Conservation (phyloP, 345 rosid genomes). For the Diplotaxis tenuifolia region DNA sequence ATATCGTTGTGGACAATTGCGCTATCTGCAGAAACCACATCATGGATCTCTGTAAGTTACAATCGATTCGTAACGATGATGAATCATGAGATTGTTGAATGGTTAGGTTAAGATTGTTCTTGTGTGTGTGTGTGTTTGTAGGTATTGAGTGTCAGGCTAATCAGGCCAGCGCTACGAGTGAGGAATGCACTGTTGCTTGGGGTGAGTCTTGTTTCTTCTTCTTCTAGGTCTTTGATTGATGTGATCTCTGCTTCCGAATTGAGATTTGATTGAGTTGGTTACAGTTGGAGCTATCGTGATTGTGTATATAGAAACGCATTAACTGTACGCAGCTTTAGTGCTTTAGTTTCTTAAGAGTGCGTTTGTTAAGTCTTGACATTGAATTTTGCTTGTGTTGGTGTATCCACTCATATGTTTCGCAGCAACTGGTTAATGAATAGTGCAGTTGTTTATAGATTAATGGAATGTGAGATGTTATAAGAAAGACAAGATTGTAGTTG, state of each 20-base stretch:
- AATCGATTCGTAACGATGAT: neutral
- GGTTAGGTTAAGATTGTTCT: neutral
- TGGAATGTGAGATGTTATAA: neutral
- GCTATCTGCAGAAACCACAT: constrained; percentile 97
- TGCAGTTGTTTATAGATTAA: neutral
- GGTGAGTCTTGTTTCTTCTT: constrained; percentile 47
- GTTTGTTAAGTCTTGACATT: neutral
- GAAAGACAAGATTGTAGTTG: neutral
- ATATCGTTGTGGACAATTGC: constrained; percentile 91
- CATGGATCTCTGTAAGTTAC: constrained; percentile 90
- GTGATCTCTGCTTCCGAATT: neutral
- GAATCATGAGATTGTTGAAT: neutral
- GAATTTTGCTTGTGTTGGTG: constrained; percentile 1
- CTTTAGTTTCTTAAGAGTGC: neutral
- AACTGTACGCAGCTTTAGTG: no score
- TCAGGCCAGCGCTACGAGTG: constrained; percentile 91
- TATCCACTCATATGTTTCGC: no score
- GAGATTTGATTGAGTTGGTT: neutral
- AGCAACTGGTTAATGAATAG: neutral
- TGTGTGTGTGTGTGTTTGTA: constrained; percentile 28
- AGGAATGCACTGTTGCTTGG: constrained; percentile 99
- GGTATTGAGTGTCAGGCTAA: constrained; percentile 97
- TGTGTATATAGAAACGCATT: no score
- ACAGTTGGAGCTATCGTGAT: no score
- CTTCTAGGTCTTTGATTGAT: neutral